These are phyloP conservation scores for Phaeosphaeria sp. DNA, from an alignment of 2,329 filamentous ascomycete species.

Conservation along the genomic window DNA sequence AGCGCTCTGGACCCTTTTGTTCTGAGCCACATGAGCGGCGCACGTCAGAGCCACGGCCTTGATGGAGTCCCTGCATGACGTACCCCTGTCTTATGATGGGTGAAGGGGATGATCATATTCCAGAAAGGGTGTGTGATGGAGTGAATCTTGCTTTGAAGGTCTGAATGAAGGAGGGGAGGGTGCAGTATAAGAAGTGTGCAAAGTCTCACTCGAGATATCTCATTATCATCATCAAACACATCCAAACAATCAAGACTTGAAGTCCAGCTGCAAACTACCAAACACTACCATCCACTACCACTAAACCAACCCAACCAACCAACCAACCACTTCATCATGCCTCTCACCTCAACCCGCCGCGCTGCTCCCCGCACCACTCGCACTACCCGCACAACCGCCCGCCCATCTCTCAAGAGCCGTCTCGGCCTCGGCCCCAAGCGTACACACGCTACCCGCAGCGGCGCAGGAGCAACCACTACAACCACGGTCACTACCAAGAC, in stretches of 20 bases:
- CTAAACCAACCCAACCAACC: slow-evolving; percentile 6
- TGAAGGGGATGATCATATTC: slow-evolving; percentile 17
- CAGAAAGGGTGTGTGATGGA: slow-evolving; percentile 9
- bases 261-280: slow-evolving; percentile 7
- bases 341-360: slow-evolving; percentile 29
- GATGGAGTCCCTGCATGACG: slow-evolving; percentile 35
- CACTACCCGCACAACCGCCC: slow-evolving; percentile 47
- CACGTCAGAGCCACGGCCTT: not conserved
- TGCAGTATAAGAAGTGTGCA: slow-evolving; percentile 19
- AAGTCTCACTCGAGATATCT: not conserved
- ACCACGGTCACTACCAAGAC: slow-evolving; percentile 50
- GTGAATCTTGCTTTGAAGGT: slow-evolving; percentile 31
- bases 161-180: not conserved
- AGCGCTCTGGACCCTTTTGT: not conserved
- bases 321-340: slow-evolving; percentile 31
- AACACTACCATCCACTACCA: slow-evolving; percentile 7
- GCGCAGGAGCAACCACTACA: slow-evolving; percentile 41
- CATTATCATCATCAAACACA: slow-evolving; percentile 5
- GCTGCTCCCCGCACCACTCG: slow-evolving; percentile 36
- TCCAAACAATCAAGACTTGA: slow-evolving; percentile 2
- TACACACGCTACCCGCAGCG: slow-evolving; percentile 42
- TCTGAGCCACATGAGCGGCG: not conserved
- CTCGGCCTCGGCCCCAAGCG: slow-evolving; percentile 43
- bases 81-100: slow-evolving; percentile 14
- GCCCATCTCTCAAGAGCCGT: slow-evolving; percentile 61